Base-by-base conservation (phyloP, 257 asterid species). In the Hygrophila difformis region DNA sequence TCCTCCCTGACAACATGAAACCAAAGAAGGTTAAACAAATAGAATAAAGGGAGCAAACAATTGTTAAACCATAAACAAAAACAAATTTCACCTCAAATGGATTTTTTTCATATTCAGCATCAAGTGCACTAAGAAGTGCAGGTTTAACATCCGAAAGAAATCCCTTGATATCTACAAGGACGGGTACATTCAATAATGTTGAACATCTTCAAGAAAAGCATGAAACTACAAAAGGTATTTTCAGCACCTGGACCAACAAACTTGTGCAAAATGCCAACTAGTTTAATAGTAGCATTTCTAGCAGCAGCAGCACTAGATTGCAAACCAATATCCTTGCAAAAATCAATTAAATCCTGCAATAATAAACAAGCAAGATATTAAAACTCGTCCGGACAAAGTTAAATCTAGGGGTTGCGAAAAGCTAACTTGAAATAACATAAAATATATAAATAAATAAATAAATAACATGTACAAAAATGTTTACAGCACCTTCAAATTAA, bases 231-330 rank as follows among this genome's bases (percentile, higher is more conserved):
- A 35, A 60, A 36, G 46, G 44, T 47, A 57, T 71, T 63, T 47
- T 52, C 18, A 49, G 72, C 56, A 91, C 97, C 99, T 80, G 99
- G 95, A 47, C 99, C 99, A 41, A 91, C 89, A 87, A 82, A 91
- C 79, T 83, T 86, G 78, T 91, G 99, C 55, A 91, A 67, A 48
- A 50, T 67, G 43, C 99, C 99, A 56, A 86, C 71, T 44, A 91
- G 89, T 67, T 83, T 91, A 60, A 83, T 81, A 1, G 99, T 83
- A 39, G 97, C 68, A 66, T 91, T 91, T 73, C 99, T 78, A 17
- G 99, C 82, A 49, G 93, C 95, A 52, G 99, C 87, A 61, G 99
- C 95, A 66, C 99, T 91, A 56, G 99, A 91, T 58, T 86, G 97
- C 57, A 91, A 72, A 21, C 99, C 99, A 61, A 55, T 72, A 59